phyloP scores from a whole-genome alignment of 208 protist genomes.

The Trypanosoma conorhini region DNA sequence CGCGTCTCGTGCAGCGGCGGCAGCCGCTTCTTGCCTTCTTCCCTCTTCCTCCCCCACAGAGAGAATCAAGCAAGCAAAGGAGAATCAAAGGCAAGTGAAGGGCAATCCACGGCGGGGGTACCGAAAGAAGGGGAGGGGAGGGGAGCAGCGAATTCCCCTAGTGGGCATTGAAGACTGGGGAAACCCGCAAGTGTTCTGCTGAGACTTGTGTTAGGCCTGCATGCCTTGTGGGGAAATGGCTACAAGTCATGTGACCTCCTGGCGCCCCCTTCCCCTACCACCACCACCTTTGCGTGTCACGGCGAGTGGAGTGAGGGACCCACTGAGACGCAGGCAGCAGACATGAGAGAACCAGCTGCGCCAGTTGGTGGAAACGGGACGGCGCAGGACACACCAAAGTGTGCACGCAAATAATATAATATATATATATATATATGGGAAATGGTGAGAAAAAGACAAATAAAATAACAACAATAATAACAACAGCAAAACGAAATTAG shows the following conservation, averaged over 20 bases:
- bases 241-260: background rate
- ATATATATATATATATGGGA: background rate
- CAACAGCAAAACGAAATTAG: background rate
- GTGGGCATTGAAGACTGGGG: background rate
- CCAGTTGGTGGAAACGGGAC: background rate
- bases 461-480: conserved; percentile 7
- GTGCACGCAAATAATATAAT: background rate
- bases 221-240: background rate
- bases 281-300: background rate
- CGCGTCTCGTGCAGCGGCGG: background rate
- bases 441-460: background rate
- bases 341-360: background rate
- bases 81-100: conserved; percentile 10
- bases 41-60: background rate
- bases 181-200: background rate
- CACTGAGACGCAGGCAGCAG: background rate
- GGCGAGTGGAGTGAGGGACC: background rate
- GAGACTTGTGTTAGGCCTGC: background rate
- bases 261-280: background rate
- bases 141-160: background rate
- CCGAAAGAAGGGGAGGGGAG: too few relatives aligned
- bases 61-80: background rate
- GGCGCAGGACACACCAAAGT: background rate
- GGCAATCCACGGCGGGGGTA: background rate
- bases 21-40: background rate